A percentile compares a stretch with the other conserved stretches of the same genome.
Conservation (phyloP, 2,329 filamentous ascomycete genomes). For the Exophiala spinifera region DNA sequence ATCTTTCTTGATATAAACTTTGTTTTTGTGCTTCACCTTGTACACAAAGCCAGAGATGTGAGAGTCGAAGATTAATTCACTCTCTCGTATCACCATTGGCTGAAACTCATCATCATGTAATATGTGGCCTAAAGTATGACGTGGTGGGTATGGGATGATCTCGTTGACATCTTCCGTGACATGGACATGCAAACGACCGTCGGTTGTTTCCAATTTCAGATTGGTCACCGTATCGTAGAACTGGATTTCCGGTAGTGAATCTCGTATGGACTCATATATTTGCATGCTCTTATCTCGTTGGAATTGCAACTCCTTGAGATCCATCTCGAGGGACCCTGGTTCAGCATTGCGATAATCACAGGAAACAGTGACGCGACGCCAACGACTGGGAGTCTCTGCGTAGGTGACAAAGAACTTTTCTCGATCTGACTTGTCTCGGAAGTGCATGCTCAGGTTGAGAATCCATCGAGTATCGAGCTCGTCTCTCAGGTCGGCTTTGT, state of each 20-base stretch:
- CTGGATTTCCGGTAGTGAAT: slow-evolving; percentile 87
- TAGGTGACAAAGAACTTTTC: slow-evolving; percentile 99
- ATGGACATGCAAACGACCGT: slow-evolving; percentile 87
- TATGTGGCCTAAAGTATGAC: slow-evolving; percentile 67
- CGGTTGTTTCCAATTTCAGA: slow-evolving; percentile 83
- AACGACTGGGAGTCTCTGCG: slow-evolving; percentile 72
- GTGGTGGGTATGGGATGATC: slow-evolving; percentile 79
- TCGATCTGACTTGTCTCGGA: slow-evolving; percentile 83
- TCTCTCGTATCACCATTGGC: slow-evolving; percentile 59
- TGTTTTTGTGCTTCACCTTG: slow-evolving; percentile 70
- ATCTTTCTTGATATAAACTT: slow-evolving; percentile 89
- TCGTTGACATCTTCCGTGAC: slow-evolving; percentile 98
- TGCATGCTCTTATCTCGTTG: slow-evolving; percentile 89
- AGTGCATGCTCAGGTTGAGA: slow-evolving; percentile 96
- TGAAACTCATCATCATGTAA: slow-evolving; percentile 54
- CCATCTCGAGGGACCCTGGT: slow-evolving; percentile 77
- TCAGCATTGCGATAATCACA: slow-evolving; percentile 84
- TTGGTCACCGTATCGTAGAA: slow-evolving; percentile 97
- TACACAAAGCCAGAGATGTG: slow-evolving; percentile 98
- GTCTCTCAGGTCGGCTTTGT: slow-evolving; percentile 57
- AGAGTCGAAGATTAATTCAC: slow-evolving; percentile 76
- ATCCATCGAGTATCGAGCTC: slow-evolving; percentile 92
- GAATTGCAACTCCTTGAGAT: slow-evolving; percentile 71
- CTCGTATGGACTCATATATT: slow-evolving; percentile 91
- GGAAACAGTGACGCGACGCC: slow-evolving; percentile 88